Base-by-base conservation (phyloP, 2,329 filamentous ascomycete genomes). In the Aspergillus sp. region DNA sequence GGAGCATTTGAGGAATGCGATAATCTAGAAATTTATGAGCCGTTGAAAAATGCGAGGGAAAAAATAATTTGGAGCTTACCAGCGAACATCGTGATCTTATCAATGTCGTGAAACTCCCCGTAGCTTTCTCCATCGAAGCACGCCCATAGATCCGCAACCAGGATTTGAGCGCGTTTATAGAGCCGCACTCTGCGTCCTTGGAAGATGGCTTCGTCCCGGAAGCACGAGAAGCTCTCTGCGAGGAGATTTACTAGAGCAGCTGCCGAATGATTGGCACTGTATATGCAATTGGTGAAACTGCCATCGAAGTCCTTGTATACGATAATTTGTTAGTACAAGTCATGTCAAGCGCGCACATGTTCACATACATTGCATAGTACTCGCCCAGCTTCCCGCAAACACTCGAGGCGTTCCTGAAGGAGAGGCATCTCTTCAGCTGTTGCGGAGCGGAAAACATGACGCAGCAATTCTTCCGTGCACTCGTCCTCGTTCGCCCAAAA, bases 71-170 rank as follows among this genome's bases (percentile, higher is more conserved):
- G 34, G n/a, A 13, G 54, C 65, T 44, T 73, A 83, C 82, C 83
- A 70, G 95, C 93, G 79, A 99, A 99, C 88, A 98, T 98, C 60
- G 95, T 99, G 68, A 99, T 89, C 72, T 92, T 91, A 76, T 95
- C 89, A 66, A 99, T 96, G 71, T 99, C 95, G 57, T 86, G 72
- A 74, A 99, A 99, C 27, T 83, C 80, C 33, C 95, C 96, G 68
- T 88, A 93, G 24, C 84, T 82, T 64, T 88, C 81, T 46, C 91
- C 92, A 53, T 93, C 86, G 72, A 98, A 98, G 62, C 92, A 96
- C 5, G 95, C 96, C 96, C 96, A 99, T 1, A 98, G 73, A 73
- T 99, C 95, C 20, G 96, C 96, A 2, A 96, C 93, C 19, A 98
- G 83, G 59, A 99, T 99, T 75, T 99, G 95, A 2, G 95, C 93